These are phyloP conservation scores for Cordyceps sp. DNA, from an alignment of 2,329 filamentous ascomycete genomes.

Conservation along the genomic window DNA sequence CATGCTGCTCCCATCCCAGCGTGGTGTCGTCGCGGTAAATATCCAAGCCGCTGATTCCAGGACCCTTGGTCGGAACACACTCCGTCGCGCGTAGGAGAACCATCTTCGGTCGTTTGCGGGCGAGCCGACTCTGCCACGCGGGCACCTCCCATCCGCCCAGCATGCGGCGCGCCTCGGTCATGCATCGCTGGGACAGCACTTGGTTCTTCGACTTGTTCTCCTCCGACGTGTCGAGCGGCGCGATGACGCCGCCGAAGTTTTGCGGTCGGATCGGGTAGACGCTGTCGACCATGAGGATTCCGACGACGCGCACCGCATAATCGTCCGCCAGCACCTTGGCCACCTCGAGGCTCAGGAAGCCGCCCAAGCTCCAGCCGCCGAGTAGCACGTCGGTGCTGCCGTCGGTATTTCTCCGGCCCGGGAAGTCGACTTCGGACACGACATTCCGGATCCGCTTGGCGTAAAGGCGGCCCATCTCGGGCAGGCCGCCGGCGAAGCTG, in stretches of 20 bases:
- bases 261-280: slow-evolving; percentile 17
- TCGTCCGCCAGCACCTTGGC: slow-evolving; percentile 23
- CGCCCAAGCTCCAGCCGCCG: slow-evolving; percentile 40
- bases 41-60: slow-evolving; percentile 21
- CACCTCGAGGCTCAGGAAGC: slow-evolving; percentile 32
- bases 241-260: slow-evolving; percentile 1
- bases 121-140: slow-evolving; percentile 13
- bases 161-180: slow-evolving; percentile 24
- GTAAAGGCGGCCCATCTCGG: slow-evolving; percentile 37
- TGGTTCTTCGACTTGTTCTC: slow-evolving; percentile 18
- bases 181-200: slow-evolving; percentile 19
- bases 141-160: slow-evolving; percentile 23
- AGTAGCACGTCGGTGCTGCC: slow-evolving; percentile 25
- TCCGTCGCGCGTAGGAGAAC: slow-evolving; percentile 29
- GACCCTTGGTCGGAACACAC: slow-evolving; percentile 16
- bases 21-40: slow-evolving; percentile 20
- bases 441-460: slow-evolving; percentile 23
- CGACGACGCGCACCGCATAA: slow-evolving; percentile 21
- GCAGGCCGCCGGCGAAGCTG: slow-evolving; percentile 32
- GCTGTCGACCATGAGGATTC: slow-evolving; percentile 36
- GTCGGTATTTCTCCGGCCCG: slow-evolving; percentile 8
- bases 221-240: slow-evolving; percentile 7
- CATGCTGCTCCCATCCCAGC: slow-evolving; percentile 33
- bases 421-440: slow-evolving; percentile 14
- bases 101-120: slow-evolving; percentile 18